These are phyloP conservation scores for Citrus medica DNA, from an alignment of 345 rosid genomes.

Conservation along the genomic window DNA sequence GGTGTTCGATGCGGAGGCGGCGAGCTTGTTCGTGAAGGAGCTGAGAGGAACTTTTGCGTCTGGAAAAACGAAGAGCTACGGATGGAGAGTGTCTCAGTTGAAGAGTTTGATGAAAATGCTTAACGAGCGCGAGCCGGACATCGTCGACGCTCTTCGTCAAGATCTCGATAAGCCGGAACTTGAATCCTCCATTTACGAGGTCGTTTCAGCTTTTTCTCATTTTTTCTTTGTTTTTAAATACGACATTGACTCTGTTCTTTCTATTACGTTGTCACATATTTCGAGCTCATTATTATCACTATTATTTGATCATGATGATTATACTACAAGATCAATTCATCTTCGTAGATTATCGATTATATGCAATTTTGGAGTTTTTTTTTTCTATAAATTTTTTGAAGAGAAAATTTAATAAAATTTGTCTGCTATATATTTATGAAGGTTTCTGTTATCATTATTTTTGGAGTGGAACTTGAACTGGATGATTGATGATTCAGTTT, in stretches of 20 bases:
- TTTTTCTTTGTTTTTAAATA: neutral
- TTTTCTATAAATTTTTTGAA: neutral
- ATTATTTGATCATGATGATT: neutral
- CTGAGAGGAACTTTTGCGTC: constrained; percentile 43
- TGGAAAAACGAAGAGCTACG: constrained; percentile 69
- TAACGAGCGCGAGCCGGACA: constrained; percentile 59
- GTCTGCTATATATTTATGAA: neutral
- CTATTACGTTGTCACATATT: neutral
- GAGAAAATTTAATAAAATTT: neutral
- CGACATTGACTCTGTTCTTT: neutral
- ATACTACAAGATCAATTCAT: neutral
- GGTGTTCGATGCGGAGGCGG: constrained; percentile 52
- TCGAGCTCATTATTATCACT: neutral
- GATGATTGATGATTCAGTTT: neutral
- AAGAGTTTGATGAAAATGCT: constrained; percentile 46
- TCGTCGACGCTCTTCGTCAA: constrained; percentile 60
- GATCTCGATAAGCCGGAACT: constrained; percentile 84
- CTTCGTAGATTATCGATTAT: neutral
- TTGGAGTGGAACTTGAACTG: neutral
- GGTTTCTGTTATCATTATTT: neutral
- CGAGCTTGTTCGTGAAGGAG: constrained; percentile 41
- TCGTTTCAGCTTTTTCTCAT: constrained; percentile 7
- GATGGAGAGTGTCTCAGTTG: constrained; percentile 77
- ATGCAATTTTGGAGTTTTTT: neutral
- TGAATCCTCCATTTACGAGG: constrained; percentile 77